Evolutionary conservation across 1,284 basidiomycete species (phyloP).

Genomic region (Fomitiporia mediterranea): DNA sequence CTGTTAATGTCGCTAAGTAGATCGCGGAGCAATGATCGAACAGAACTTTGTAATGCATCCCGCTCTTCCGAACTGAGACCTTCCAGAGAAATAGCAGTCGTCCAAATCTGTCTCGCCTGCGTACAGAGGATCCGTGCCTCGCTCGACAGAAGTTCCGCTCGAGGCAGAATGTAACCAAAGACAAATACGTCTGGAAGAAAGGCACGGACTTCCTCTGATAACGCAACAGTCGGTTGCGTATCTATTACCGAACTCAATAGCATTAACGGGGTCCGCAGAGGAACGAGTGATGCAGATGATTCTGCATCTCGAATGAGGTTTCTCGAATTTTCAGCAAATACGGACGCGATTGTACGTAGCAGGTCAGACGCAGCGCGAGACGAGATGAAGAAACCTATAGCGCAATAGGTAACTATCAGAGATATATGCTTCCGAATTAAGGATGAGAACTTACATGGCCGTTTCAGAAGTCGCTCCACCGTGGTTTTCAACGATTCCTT

Average conservation of each 20-base stretch:
- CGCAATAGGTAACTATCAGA: background rate
- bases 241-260: conserved; percentile 33
- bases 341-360: conserved; percentile 33
- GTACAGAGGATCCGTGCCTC: conserved; percentile 23
- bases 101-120: conserved; percentile 27
- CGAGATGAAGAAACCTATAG: conserved; percentile 36
- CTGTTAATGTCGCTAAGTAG: conserved; percentile 41
- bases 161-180: conserved; percentile 44
- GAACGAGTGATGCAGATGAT: background rate
- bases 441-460: conserved; percentile 31
- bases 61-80: conserved; percentile 22
- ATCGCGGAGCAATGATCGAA: conserved; percentile 39
- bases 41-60: conserved; percentile 27
- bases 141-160: conserved; percentile 22
- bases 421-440: background rate
- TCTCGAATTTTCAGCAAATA: conserved; percentile 37
- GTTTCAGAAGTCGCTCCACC: conserved; percentile 34
- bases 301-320: conserved; percentile 29
- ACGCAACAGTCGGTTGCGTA: conserved; percentile 21
- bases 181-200: conserved; percentile 45
- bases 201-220: conserved; percentile 18
- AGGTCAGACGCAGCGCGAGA: conserved; percentile 31
- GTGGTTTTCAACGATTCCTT: no score
- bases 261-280: conserved; percentile 33
- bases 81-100: background rate